A percentile compares a stretch with the other conserved stretches of the same genome.
phyloP scores from a whole-genome alignment of 352 stramenopile genomes.

The Salisapilia sapeloensis region DNA sequence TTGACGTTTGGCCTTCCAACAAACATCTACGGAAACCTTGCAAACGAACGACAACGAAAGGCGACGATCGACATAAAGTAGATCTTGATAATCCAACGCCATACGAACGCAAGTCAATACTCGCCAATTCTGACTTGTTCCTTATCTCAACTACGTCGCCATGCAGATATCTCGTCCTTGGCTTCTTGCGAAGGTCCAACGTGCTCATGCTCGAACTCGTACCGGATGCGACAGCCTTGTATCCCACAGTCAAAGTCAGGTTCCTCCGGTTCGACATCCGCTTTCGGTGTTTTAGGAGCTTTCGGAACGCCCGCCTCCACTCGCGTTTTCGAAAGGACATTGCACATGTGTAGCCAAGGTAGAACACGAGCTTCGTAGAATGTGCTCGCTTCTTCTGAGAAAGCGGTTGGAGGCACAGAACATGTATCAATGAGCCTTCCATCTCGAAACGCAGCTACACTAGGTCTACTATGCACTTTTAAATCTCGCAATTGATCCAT shows the following conservation, averaged over 20 bases:
- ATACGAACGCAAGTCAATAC: not conserved
- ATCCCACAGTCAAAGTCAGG: conserved; percentile 41
- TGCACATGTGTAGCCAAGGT: conserved; percentile 44
- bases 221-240: conserved; percentile 37
- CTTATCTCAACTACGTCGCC: conserved; percentile 14
- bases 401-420: conserved; percentile 15
- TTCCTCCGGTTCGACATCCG: conserved; percentile 9
- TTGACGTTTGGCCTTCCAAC: too few species aligned
- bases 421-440: conserved; percentile 28
- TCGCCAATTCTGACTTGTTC: conserved; percentile 1
- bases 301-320: conserved; percentile 2
- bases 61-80: too few species aligned
- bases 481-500: conserved; percentile 19
- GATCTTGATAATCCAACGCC: too few species aligned
- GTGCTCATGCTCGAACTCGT: conserved; percentile 49
- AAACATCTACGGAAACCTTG: too few species aligned
- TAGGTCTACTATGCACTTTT: conserved; percentile 12
- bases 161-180: conserved; percentile 40
- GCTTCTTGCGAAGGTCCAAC: conserved; percentile 35
- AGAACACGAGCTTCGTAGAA: conserved; percentile 39
- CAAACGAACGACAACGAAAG: too few species aligned
- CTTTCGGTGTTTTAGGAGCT: conserved; percentile 2
- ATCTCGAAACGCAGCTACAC: conserved; percentile 24
- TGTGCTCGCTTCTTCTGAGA: conserved; percentile 10
- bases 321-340: conserved; percentile 25